A percentile compares a stretch with the other conserved stretches of the same genome.
Conservation (phyloP, 768 basidiomycete species). For the Rhodotorula taiwanensis region DNA sequence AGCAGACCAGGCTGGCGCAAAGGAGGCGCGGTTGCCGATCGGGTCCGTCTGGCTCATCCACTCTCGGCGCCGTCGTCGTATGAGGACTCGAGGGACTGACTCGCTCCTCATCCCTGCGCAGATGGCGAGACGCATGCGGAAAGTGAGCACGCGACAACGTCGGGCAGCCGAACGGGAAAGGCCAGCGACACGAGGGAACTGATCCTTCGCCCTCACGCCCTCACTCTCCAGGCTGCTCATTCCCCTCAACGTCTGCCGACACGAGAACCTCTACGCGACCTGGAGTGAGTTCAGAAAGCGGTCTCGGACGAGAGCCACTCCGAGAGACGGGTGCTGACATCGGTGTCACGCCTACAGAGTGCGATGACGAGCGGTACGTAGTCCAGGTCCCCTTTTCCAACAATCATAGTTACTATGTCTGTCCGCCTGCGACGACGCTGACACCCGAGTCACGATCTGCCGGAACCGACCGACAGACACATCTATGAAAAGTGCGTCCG, state of each 20-base stretch:
- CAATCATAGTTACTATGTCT: too few species aligned
- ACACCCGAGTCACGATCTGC: neutral
- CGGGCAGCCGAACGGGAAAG: too few species aligned
- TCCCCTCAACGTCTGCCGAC: slow-evolving; percentile 41
- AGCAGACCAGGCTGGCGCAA: slow-evolving; percentile 9
- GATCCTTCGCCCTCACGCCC: neutral
- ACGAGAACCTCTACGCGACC: slow-evolving; percentile 39
- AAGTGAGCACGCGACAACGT: too few species aligned
- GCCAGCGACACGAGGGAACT: neutral
- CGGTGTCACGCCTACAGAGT: slow-evolving; percentile 20
- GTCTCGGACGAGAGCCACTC: neutral
- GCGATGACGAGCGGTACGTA: slow-evolving; percentile 40
- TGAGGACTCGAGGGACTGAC: too few species aligned
- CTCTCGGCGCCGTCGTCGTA: too few species aligned
- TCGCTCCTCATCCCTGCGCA: too few species aligned
- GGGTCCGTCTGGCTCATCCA: slow-evolving; percentile 31
- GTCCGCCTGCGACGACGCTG: too few species aligned
- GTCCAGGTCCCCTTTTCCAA: too few species aligned
- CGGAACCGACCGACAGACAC: slow-evolving; percentile 24
- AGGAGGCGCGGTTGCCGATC: slow-evolving; percentile 28
- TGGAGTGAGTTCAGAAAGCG: slow-evolving; percentile 35
- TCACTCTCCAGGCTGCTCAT: slow-evolving; percentile 26
- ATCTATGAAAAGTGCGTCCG: slow-evolving; percentile 39
- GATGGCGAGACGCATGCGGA: slow-evolving; percentile 36
- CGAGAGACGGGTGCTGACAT: neutral